Evolutionary conservation across 768 basidiomycete genomes (phyloP).

Genomic region (Xerocomellus amylosporus): DNA sequence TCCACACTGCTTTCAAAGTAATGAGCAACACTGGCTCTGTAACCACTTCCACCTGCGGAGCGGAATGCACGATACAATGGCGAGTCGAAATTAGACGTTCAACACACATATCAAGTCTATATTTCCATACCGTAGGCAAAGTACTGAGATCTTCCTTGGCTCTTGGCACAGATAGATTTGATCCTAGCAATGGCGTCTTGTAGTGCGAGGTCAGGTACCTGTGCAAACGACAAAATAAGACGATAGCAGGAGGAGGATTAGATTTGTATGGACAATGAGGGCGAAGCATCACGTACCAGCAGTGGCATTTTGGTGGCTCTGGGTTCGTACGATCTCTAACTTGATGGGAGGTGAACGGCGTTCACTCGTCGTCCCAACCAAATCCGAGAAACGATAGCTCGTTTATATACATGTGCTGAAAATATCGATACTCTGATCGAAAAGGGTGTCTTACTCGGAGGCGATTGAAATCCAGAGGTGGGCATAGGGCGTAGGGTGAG

Average conservation of each 20-base stretch:
- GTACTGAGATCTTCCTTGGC: conserved; percentile 6
- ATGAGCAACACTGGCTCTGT: conserved; percentile 11
- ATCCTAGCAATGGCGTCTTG: conserved; percentile 1
- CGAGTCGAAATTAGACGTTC: background rate
- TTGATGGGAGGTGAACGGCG: background rate
- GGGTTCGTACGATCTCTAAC: background rate
- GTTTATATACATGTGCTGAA: background rate
- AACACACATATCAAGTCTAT: background rate
- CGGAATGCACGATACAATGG: background rate
- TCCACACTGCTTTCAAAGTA: conserved; percentile 15
- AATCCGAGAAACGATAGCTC: background rate
- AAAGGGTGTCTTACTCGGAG: background rate
- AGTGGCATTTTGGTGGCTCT: background rate
- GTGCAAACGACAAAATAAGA: background rate
- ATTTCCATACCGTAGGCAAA: conserved; percentile 5
- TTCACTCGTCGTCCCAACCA: background rate
- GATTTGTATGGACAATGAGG: background rate
- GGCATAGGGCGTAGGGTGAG: background rate
- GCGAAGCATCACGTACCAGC: background rate
- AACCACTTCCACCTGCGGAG: conserved; percentile 13
- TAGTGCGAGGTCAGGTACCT: background rate
- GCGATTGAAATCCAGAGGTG: background rate
- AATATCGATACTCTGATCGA: background rate
- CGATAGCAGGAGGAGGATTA: background rate
- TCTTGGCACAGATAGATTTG: background rate